phyloP scores from a whole-genome alignment of 805 yeast species.

The Barnettozyma botsteinii region DNA sequence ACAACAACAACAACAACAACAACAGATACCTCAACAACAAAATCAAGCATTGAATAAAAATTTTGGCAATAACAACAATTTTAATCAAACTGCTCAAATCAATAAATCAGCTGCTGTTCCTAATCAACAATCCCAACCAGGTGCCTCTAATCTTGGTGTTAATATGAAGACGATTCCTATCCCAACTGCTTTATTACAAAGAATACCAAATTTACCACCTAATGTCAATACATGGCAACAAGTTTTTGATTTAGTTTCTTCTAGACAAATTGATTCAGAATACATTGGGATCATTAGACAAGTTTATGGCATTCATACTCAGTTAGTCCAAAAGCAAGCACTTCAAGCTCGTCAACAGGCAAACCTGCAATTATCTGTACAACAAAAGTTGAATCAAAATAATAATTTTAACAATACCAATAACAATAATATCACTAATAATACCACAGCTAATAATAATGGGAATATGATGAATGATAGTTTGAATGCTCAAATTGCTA shows the following conservation, averaged over 20 bases:
- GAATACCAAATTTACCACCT: slow-evolving; percentile 73
- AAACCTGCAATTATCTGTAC: slow-evolving; percentile 27
- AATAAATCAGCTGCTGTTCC: slow-evolving; percentile 18
- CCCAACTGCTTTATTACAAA: slow-evolving; percentile 58
- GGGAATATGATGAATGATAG: slow-evolving; percentile 16
- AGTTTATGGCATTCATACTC: slow-evolving; percentile 63
- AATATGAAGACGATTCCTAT: slow-evolving; percentile 63
- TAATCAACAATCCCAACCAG: slow-evolving; percentile 2
- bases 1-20: slow-evolving; percentile 24
- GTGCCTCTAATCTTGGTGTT: slow-evolving; percentile 21
- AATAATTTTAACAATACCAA: slow-evolving; percentile 28
- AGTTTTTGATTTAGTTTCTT: slow-evolving; percentile 56
- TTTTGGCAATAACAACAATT: slow-evolving; percentile 3
- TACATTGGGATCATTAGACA: slow-evolving; percentile 56
- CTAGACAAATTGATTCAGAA: slow-evolving; percentile 52
- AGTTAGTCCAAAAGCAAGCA: slow-evolving; percentile 40
- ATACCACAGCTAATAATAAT: slow-evolving; percentile 16
- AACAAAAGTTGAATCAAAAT: slow-evolving; percentile 16
- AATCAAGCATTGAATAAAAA: slow-evolving; percentile 3
- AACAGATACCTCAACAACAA: not conserved
- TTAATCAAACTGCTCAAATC: slow-evolving; percentile 7
- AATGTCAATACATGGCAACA: slow-evolving; percentile 79
- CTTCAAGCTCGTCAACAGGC: slow-evolving; percentile 30
- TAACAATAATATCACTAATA: slow-evolving; percentile 21
- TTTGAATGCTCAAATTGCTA: slow-evolving; percentile 21